Conservation (phyloP, 148 eudicot genomes). For the Vaccinium macrocarpon region DNA sequence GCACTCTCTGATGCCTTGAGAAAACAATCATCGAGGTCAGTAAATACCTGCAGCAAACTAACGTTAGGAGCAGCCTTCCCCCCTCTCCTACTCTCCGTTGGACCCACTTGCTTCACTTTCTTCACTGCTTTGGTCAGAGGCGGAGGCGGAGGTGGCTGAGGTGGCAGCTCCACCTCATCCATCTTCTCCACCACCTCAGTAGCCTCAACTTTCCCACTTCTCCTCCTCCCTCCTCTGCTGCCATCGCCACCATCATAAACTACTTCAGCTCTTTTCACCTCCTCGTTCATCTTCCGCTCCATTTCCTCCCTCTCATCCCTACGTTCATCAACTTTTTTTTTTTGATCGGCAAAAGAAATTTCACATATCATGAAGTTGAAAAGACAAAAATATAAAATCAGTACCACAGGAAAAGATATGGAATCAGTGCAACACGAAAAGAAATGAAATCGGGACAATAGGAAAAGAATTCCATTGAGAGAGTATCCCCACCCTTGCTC, state of each 20-base stretch:
- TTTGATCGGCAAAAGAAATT: not conserved
- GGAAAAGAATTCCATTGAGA: not conserved
- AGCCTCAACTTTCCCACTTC: constrained; percentile 26
- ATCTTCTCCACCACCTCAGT: constrained; percentile 29
- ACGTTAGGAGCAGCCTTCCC: constrained; percentile 37
- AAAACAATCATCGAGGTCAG: constrained; percentile 78
- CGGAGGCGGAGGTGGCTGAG: constrained; percentile 29
- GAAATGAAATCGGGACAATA: not conserved
- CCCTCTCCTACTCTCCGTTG: constrained; percentile 40
- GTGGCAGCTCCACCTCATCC: constrained; percentile 38
- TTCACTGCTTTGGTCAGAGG: constrained; percentile 33
- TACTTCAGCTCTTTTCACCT: constrained; percentile 28
- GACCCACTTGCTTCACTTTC: constrained; percentile 39
- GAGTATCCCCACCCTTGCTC: not conserved
- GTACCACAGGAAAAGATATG: not conserved
- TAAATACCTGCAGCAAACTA: constrained; percentile 57
- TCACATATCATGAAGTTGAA: not conserved
- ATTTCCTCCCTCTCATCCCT: constrained; percentile 43
- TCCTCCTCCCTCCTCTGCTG: constrained; percentile 22
- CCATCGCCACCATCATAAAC: constrained; percentile 17
- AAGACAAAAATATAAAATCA: not conserved
- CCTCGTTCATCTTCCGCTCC: constrained; percentile 46
- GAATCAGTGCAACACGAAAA: not conserved
- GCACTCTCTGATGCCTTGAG: constrained; percentile 84
- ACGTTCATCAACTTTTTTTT: constrained; percentile 39